phyloP scores from a whole-genome alignment of 148 eudicot species.

The Camellia japonica region DNA sequence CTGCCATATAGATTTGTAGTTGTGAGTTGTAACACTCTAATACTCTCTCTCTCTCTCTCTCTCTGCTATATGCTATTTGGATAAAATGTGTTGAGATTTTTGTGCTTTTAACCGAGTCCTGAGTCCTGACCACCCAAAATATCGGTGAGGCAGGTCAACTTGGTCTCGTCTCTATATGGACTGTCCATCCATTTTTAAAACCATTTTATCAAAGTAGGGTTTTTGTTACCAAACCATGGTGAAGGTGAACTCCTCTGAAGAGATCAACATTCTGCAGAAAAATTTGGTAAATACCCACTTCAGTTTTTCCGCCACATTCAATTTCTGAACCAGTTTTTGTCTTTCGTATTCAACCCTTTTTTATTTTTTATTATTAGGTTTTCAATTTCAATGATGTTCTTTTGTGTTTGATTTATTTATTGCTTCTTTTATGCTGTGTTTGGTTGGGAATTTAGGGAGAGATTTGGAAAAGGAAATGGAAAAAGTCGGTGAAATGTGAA shows the following conservation, averaged over 20 bases:
- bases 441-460: no score
- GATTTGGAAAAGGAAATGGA: no score
- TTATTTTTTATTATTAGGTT: neutral
- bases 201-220: neutral
- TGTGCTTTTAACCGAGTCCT: conserved; percentile 4
- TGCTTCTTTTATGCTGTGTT: neutral
- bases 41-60: neutral
- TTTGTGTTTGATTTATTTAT: neutral
- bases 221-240: neutral
- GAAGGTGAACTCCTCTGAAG: conserved; percentile 29
- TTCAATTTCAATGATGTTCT: neutral
- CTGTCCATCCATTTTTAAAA: neutral
- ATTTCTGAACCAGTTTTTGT: neutral
- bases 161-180: conserved; percentile 23
- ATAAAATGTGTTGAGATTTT: neutral
- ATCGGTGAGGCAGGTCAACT: conserved; percentile 15
- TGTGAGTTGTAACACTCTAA: conserved; percentile 17
- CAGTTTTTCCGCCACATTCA: neutral
- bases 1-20: neutral
- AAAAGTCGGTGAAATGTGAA: no score
- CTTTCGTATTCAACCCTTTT: neutral
- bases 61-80: neutral
- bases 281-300: conserved; percentile 28
- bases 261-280: conserved; percentile 24
- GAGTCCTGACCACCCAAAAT: conserved; percentile 21